Evolutionary conservation across 306 rosid species (phyloP), one percentile per base, ranked within the genome.

Genomic region (Crotalaria pallida): DNA sequence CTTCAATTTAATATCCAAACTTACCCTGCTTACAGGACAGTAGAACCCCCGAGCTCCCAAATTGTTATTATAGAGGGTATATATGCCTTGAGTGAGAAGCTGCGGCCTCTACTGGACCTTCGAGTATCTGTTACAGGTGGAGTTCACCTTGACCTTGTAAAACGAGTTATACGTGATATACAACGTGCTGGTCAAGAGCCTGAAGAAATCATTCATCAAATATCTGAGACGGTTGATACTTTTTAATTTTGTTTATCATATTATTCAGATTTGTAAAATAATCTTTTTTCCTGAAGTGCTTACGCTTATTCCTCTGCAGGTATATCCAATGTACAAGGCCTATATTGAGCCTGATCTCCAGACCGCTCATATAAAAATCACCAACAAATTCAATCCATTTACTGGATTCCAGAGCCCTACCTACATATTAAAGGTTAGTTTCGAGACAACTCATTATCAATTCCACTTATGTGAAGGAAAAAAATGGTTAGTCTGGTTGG

Each of bases 121-220:
- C 84, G 96, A 77, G 96, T 95, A 50, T 95, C 97, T 79, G 99
- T 95, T 72, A 95, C 92, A 7, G 99, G 99, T 10, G 99, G 97
- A 85, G 99, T 95, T 76, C 99, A 95, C 88, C 87, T 95, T 80
- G 99, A 95, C 85, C 97, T 95, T 58, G 97, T 95, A 58, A 95
- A 95, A 79, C 79, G 99, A 80, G 99, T 95, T 59, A 83, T 95
- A 60, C 91, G 99, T 58, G 99, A 95, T 78, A 87, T 95, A 67
- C 97, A 95, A 70, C 92, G 99, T 48, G 99, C 99, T 73, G 92
- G 97, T 68, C 99, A 91, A 82, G 92, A 91, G 77, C 99, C 99
- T 27, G 96, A 95, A 91, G 99, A 95, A 86, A 95, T 95, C 53
- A 95, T 95, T 76, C 91, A 91, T 81, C 99, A 95, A 87, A 95